Evolutionary conservation across 768 basidiomycete genomes (phyloP).

Genomic region (Tremella fuciformis): DNA sequence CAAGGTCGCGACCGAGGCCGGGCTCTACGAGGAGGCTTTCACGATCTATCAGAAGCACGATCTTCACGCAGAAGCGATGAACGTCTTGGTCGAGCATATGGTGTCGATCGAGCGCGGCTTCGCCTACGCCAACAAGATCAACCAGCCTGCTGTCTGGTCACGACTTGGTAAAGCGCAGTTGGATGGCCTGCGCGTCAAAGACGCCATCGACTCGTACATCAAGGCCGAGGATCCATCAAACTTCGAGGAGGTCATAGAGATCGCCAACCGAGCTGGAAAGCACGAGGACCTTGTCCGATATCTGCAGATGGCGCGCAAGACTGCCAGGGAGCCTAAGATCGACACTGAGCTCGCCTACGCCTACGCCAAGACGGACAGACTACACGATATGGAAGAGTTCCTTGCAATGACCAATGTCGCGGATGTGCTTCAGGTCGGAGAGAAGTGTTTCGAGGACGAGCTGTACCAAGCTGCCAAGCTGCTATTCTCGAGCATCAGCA

Average conservation of each 20-base stretch:
- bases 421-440: constrained; percentile 91
- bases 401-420: constrained; percentile 97
- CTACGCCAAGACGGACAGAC: constrained; percentile 82
- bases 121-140: constrained; percentile 93
- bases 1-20: constrained; percentile 92
- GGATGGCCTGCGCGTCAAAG: constrained; percentile 96
- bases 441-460: constrained; percentile 98
- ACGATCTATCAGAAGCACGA: constrained; percentile 98
- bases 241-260: constrained; percentile 92
- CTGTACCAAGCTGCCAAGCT: constrained; percentile 95
- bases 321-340: constrained; percentile 92
- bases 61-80: constrained; percentile 92
- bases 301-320: constrained; percentile 97
- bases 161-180: constrained; percentile 97
- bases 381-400: constrained; percentile 99
- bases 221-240: constrained; percentile 93
- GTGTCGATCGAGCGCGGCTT: constrained; percentile 95
- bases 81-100: constrained; percentile 95
- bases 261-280: constrained; percentile 86
- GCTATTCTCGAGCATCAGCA: constrained; percentile 93
- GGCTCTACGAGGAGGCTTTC: constrained; percentile 91
- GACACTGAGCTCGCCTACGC: constrained; percentile 98
- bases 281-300: constrained; percentile 89
- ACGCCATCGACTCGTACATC: constrained; percentile 97
- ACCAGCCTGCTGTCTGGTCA: constrained; percentile 95